These are phyloP conservation scores for Holtermanniella nyarrowii DNA, from an alignment of 768 basidiomycete genomes.

Conservation along the genomic window DNA sequence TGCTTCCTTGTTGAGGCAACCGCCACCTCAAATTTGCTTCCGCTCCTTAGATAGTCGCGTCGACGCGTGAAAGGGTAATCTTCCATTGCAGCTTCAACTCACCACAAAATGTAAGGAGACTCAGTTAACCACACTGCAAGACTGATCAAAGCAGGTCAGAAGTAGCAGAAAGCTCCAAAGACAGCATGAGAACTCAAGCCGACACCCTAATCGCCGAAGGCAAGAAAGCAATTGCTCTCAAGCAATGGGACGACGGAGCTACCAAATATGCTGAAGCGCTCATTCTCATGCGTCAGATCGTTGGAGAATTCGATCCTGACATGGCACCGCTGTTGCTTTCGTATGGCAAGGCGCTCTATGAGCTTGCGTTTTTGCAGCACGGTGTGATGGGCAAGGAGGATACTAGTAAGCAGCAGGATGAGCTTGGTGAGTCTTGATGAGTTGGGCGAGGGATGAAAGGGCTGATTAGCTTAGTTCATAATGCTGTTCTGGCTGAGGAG, in stretches of 20 bases:
- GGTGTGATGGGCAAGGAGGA: slow-evolving; percentile 86
- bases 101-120: too few relatives aligned
- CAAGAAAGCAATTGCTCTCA: slow-evolving; percentile 37
- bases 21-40: too few relatives aligned
- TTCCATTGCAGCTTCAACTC: too few relatives aligned
- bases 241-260: slow-evolving; percentile 38
- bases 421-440: slow-evolving; percentile 47
- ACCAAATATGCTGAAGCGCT: slow-evolving; percentile 37
- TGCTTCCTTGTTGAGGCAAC: too few relatives aligned
- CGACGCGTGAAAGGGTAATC: too few relatives aligned
- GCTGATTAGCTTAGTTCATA: slow-evolving; percentile 44
- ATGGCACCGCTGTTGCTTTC: slow-evolving; percentile 78
- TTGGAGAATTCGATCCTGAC: slow-evolving; percentile 71
- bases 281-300: slow-evolving; percentile 35
- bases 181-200: slow-evolving; percentile 9
- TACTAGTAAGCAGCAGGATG: slow-evolving; percentile 43
- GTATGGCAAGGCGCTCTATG: slow-evolving; percentile 86
- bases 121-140: too few relatives aligned
- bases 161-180: background rate
- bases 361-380: slow-evolving; percentile 77
- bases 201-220: slow-evolving; percentile 34
- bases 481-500: background rate
- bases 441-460: slow-evolving; percentile 49
- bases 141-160: background rate
- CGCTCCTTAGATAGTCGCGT: too few relatives aligned